Conservation (phyloP, 1,284 basidiomycete genomes). For the Microbotryum saponariae region DNA sequence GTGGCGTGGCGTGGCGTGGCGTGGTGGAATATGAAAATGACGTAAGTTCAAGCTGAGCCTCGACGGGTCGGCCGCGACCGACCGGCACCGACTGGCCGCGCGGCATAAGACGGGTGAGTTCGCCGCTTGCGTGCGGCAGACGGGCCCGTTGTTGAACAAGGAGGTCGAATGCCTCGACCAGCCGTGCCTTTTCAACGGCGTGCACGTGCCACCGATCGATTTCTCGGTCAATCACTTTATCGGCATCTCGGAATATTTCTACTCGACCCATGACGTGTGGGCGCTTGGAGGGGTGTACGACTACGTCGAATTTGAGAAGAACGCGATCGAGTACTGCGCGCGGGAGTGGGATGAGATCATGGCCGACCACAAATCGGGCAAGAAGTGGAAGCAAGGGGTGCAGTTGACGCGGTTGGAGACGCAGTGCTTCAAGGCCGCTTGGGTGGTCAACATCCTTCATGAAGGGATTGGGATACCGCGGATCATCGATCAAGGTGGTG, state of each 20-base stretch:
- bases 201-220: conserved; percentile 60
- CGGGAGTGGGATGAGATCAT: conserved; percentile 72
- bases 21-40: not conserved
- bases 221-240: conserved; percentile 56
- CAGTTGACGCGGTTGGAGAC: conserved; percentile 79
- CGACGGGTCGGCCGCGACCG: too few relatives aligned
- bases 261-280: conserved; percentile 93
- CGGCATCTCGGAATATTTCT: conserved; percentile 98
- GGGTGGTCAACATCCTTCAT: conserved; percentile 93
- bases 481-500: conserved; percentile 72
- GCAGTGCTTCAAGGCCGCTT: conserved; percentile 99
- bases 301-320: conserved; percentile 89
- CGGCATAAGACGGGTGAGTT: conserved; percentile 91
- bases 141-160: conserved; percentile 77
- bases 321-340: conserved; percentile 77
- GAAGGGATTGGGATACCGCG: conserved; percentile 93
- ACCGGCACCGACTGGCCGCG: too few relatives aligned
- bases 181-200: conserved; percentile 95
- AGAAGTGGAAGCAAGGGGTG: conserved; percentile 49
- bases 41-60: too few relatives aligned
- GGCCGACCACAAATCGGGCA: conserved; percentile 54
- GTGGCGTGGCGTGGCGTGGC: not conserved
- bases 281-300: conserved; percentile 84
- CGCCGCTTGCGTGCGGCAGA: conserved; percentile 65
- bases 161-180: conserved; percentile 69